Conservation (phyloP, 805 yeast genomes). For the Wickerhamiella azymoides region DNA sequence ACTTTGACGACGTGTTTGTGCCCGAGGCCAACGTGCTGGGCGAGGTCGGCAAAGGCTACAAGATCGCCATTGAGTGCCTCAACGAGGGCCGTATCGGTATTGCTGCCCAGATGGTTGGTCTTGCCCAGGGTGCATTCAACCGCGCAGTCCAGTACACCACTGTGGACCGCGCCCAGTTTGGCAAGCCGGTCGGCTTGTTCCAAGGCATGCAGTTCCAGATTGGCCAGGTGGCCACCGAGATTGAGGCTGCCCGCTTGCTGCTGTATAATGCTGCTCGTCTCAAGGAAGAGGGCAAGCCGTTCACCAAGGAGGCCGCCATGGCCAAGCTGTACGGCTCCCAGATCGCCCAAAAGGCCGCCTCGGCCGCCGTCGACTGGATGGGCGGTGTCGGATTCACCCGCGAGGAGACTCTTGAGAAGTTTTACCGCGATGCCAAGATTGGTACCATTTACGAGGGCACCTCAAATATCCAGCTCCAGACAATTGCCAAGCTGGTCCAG, state of each 20-base stretch:
- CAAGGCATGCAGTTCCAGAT: slow-evolving; percentile 36
- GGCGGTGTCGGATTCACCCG: slow-evolving; percentile 36
- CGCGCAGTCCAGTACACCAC: slow-evolving; percentile 28
- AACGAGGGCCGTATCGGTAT: slow-evolving; percentile 35
- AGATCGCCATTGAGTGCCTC: slow-evolving; percentile 31
- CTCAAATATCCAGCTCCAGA: slow-evolving; percentile 31
- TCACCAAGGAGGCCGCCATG: slow-evolving; percentile 34
- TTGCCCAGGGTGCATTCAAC: slow-evolving; percentile 32
- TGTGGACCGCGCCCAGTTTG: slow-evolving; percentile 32
- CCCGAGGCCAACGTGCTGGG: slow-evolving; percentile 32
- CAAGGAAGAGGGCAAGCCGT: slow-evolving; percentile 30
- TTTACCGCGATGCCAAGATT: slow-evolving; percentile 32
- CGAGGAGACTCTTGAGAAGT: slow-evolving; percentile 31
- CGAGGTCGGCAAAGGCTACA: slow-evolving; percentile 32
- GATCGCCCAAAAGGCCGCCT: slow-evolving; percentile 29
- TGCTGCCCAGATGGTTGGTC: slow-evolving; percentile 34
- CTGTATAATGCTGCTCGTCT: slow-evolving; percentile 34
- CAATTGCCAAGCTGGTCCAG: slow-evolving; percentile 30
- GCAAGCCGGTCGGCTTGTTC: slow-evolving; percentile 30
- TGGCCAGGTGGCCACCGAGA: slow-evolving; percentile 31
- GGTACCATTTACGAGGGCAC: slow-evolving; percentile 35
- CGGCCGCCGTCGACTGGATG: slow-evolving; percentile 34
- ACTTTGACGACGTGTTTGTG: slow-evolving; percentile 29
- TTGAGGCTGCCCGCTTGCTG: slow-evolving; percentile 31
- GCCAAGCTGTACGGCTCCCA: slow-evolving; percentile 31